Evolutionary conservation across 1,284 basidiomycete species (phyloP), one percentile per base, ranked within the genome.

Genomic region (Leucoagaricus sp.): DNA sequence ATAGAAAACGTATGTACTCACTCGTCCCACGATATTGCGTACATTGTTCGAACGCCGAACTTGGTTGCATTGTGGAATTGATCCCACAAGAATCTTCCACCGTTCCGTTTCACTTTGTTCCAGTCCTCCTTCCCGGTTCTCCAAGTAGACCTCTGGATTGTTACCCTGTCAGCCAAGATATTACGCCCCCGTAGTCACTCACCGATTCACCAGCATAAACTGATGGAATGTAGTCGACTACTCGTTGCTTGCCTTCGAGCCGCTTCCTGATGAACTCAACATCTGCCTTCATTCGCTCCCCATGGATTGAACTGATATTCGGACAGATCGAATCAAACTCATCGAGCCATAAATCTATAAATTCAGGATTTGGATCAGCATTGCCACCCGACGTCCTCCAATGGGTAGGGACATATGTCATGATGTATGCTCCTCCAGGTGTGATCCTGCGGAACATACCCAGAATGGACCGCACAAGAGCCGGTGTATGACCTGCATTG

Each of bases 191-290:
- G n/a, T n/a, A n/a, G n/a, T n/a, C n/a, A n/a, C n/a, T 65, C 60
- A 89, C 89, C 59, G 88, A 90, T 47, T 84, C 84, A 8, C 89
- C 89, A 47, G 89, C 89, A 54, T 86, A 78, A 13, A 91, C 78
- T n/a, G 89, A 86, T 1, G 87, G 88, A 34, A 91, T 80, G 64
- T 90, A 92, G 66, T 89, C 86, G 15, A 89, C 74, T 66, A 80
- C 83, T 63, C 77, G 73, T 52, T 73, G 74, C 8, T 69, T 56
- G 47, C 76, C 71, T 53, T 80, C 73, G 60, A 79, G 80, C 40
- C 80, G 73, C 58, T 72, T 71, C 62, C 72, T 80, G 36, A 91
- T 74, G 25, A 84, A 68, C 33, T 86, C 83, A 1, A 81, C 68
- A 67, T 91, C 89, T 0, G 72, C 78, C 56, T 81, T 84, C 67